phyloP scores from a whole-genome alignment of 1,284 basidiomycete species.

The Fomitiporia mediterranea region DNA sequence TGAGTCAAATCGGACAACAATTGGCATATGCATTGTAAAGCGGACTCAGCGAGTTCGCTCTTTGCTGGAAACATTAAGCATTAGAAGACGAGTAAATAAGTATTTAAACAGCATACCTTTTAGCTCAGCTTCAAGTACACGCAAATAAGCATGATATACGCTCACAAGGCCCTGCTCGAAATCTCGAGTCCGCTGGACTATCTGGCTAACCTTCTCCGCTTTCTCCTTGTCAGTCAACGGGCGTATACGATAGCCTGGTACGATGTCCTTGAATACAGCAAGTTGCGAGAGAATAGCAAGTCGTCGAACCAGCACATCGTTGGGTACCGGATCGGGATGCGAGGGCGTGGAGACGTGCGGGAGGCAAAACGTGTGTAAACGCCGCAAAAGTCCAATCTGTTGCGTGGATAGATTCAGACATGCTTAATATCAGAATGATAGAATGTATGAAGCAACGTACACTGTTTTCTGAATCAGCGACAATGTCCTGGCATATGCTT shows the following conservation, averaged over 20 bases:
- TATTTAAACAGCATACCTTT: constrained; percentile 57
- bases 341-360: constrained; percentile 62
- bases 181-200: constrained; percentile 86
- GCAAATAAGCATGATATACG: constrained; percentile 88
- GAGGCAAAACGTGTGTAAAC: constrained; percentile 82
- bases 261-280: constrained; percentile 93
- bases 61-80: constrained; percentile 47
- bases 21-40: constrained; percentile 84
- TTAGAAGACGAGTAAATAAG: constrained; percentile 13
- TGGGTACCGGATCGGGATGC: constrained; percentile 62
- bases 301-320: constrained; percentile 83
- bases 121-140: constrained; percentile 79
- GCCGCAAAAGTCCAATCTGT: constrained; percentile 80
- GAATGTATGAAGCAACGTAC: constrained; percentile 39
- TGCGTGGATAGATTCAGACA: constrained; percentile 23
- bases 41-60: constrained; percentile 65
- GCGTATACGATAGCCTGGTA: constrained; percentile 90
- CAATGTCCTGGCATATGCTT: constrained; percentile 82
- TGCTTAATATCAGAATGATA: constrained; percentile 19
- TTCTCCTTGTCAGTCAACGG: constrained; percentile 87
- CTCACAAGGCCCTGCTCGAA: constrained; percentile 95
- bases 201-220: constrained; percentile 90
- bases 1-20: constrained; percentile 82
- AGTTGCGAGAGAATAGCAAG: constrained; percentile 88
- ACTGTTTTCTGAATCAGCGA: constrained; percentile 81